Base-by-base conservation (phyloP, 495 filamentous ascomycete species). In the Delitschia confertaspora region DNA sequence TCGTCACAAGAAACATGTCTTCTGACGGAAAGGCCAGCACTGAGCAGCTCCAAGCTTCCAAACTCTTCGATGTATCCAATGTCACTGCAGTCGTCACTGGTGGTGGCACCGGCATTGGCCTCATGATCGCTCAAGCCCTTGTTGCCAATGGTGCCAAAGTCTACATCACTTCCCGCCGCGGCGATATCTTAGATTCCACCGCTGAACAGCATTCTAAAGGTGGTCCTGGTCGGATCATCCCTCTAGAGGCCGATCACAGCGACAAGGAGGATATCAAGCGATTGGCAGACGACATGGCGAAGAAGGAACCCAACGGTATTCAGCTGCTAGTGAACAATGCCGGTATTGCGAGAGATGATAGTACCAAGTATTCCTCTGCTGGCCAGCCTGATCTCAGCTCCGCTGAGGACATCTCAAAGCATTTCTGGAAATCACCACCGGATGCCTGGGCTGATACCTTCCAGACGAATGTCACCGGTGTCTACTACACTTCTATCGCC, bases 111-210 rank as follows among this genome's bases (percentile, higher is more conserved):
- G 58, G 60, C 20, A 72, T 83, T 42, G 78, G 80, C 18, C 73
- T 82, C 33, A 91, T 88, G 83, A 84, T 83, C 47, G 80, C 83
- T 0, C 78, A 87, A 53, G 80, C 83, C 2, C 82, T 82, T 49
- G 80, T 86, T 0, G 66, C 73, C 19, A 88, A 88, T 59, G 84
- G 85, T 27, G 84, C 85, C 13, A 85, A 77, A 27, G 60, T 62
- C n/a, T 65, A 65, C 51, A 63, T 63, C 45, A 60, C 52, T 4
- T 61, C 59, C 9, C 42, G 60, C 30, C 39, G 59, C 29, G 45
- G 58, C 16, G 60, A 60, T 24, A 53, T 54, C 2, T 44, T 65
- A 7, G 37, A 65, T 29, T 30, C 53, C 30, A 50, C 55, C 3
- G 42, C 54, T 4, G 47, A 62, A 37, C 47, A 48, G 3, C 60